phyloP scores from a whole-genome alignment of 2,329 filamentous ascomycete genomes.

The Aspergillus latus region DNA sequence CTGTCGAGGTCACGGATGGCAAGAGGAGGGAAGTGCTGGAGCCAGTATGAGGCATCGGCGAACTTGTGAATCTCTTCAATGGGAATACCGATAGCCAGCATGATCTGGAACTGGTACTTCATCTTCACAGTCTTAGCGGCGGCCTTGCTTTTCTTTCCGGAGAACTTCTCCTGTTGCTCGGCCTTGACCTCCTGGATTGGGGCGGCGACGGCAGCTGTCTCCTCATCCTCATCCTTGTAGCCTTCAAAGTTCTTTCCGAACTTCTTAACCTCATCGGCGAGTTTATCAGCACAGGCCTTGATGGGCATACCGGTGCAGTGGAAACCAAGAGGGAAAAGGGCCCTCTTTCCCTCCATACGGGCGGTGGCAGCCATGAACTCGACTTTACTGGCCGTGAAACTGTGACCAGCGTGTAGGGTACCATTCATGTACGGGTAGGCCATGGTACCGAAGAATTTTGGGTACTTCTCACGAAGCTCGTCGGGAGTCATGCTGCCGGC shows the following conservation, averaged over 20 bases:
- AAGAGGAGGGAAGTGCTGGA: conserved; percentile 87
- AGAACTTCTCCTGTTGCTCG: conserved; percentile 88
- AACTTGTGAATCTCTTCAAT: conserved; percentile 89
- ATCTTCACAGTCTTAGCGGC: conserved; percentile 85
- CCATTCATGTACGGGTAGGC: conserved; percentile 84
- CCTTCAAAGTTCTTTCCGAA: conserved; percentile 85
- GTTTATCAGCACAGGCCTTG: conserved; percentile 95
- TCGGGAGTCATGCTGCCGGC: conserved; percentile 70
- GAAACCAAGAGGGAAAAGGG: conserved; percentile 88
- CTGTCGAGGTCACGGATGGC: conserved; percentile 74
- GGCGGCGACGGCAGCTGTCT: conserved; percentile 53
- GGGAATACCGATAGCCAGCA: conserved; percentile 86
- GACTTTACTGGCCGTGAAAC: conserved; percentile 87
- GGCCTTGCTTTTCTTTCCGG: conserved; percentile 88
- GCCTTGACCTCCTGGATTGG: conserved; percentile 68
- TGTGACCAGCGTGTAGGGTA: conserved; percentile 84
- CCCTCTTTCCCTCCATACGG: conserved; percentile 84
- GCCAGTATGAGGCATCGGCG: conserved; percentile 87
- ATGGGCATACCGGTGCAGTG: conserved; percentile 98
- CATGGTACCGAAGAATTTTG: conserved; percentile 88
- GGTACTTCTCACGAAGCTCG: conserved; percentile 74
- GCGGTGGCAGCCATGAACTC: conserved; percentile 87
- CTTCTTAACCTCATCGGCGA: conserved; percentile 81
- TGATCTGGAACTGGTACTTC: conserved; percentile 96
- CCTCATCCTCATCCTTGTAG: conserved; percentile 64